A percentile compares a stretch with the other conserved stretches of the same genome.
These are phyloP conservation scores for Fusarium pininemorale DNA, from an alignment of 2,329 filamentous ascomycete species.

Conservation along the genomic window DNA sequence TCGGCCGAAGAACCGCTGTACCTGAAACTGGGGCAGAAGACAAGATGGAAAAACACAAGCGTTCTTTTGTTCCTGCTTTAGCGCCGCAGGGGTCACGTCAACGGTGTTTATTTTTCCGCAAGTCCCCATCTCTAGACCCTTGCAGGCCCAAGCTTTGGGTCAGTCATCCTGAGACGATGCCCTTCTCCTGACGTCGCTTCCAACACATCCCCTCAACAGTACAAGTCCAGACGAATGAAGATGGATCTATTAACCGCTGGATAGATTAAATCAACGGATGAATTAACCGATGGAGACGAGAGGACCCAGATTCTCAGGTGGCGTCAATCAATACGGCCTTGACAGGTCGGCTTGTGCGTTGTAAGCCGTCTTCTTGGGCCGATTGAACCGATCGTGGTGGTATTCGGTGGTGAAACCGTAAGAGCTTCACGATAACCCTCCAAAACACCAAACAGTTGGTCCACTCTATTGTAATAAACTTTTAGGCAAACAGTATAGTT, in stretches of 20 bases:
- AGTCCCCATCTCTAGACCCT: constrained; percentile 1
- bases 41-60: constrained; percentile 17
- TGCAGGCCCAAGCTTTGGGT: background rate
- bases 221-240: background rate
- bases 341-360: background rate
- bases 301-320: background rate
- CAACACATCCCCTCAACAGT: background rate
- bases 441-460: background rate
- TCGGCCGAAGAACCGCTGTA: constrained; percentile 27
- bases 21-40: constrained; percentile 35
- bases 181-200: background rate
- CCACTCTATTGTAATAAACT: background rate
- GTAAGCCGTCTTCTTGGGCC: background rate
- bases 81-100: constrained; percentile 9
- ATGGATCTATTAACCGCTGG: background rate
- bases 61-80: constrained; percentile 34
- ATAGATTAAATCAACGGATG: background rate
- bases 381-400: background rate
- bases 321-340: constrained; percentile 1
- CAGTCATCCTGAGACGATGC: constrained; percentile 5
- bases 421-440: background rate
- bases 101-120: constrained; percentile 28
- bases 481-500: background rate
- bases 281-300: background rate
- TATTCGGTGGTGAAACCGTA: background rate